phyloP scores from a whole-genome alignment of 331 rosid species.

The Dryas integrifolia region DNA sequence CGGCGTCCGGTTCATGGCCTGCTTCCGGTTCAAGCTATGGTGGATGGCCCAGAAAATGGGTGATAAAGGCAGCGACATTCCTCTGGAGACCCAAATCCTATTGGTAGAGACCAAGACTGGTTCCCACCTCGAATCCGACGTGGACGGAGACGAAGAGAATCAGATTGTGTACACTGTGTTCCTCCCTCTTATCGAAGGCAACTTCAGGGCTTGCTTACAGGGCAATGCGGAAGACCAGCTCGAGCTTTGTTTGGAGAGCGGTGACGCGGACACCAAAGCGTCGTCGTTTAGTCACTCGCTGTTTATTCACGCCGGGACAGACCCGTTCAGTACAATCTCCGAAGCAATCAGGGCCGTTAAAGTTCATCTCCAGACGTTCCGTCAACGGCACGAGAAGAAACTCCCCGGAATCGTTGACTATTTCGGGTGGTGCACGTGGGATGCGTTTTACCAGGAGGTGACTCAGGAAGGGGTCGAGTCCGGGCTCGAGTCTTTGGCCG shows the following conservation, averaged over 20 bases:
- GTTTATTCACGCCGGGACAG: conserved; percentile 58
- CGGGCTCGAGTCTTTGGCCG: conserved; percentile 53
- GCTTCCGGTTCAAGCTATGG: conserved; percentile 91
- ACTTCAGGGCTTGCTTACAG: conserved; percentile 72
- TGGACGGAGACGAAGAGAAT: conserved; percentile 32
- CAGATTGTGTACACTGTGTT: conserved; percentile 65
- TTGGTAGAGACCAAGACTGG: conserved; percentile 67
- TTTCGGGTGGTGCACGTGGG: conserved; percentile 98
- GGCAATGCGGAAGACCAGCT: conserved; percentile 55
- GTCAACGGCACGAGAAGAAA: conserved; percentile 74
- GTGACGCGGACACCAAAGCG: conserved; percentile 57
- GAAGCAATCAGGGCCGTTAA: conserved; percentile 57
- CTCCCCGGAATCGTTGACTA: conserved; percentile 62
- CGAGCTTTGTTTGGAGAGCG: conserved; percentile 86
- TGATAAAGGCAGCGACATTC: conserved; percentile 61
- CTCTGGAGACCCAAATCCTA: conserved; percentile 78
- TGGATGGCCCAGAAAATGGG: conserved; percentile 99
- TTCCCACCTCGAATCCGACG: conserved; percentile 60
- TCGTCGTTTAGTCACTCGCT: conserved; percentile 62
- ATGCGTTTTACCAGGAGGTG: conserved; percentile 82
- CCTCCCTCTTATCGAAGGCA: conserved; percentile 72
- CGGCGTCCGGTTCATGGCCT: conserved; percentile 68
- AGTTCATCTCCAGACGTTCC: conserved; percentile 60
- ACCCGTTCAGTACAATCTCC: conserved; percentile 56
- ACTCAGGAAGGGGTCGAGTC: conserved; percentile 81